Percentiles rank a stretch among this genome's conserved stretches.
phyloP scores from a whole-genome alignment of 257 asterid species.

The Solanum etuberosum region DNA sequence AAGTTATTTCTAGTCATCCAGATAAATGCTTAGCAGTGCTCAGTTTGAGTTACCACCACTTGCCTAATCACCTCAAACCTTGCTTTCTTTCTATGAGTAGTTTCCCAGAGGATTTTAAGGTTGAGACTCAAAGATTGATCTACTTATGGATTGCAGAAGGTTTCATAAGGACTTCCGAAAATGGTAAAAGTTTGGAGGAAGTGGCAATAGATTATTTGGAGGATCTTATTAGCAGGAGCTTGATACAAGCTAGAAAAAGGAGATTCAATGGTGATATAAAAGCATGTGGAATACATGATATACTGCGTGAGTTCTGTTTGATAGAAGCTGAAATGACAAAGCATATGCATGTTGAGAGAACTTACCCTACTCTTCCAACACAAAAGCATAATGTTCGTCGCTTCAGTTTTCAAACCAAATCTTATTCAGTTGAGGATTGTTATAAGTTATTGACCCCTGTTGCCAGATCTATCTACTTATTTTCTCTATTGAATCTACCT shows the following conservation, averaged over 20 bases:
- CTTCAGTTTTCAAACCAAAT: not conserved
- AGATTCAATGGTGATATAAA: not conserved
- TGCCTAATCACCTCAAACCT: not conserved
- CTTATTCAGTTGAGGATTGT: not conserved
- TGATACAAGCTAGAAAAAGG: not conserved
- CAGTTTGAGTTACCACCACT: not conserved
- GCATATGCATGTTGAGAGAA: not conserved
- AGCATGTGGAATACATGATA: not conserved
- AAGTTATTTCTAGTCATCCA: not conserved
- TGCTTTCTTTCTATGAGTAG: not conserved
- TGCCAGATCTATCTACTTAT: not conserved
- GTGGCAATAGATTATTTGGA: not conserved
- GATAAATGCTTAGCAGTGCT: not conserved
- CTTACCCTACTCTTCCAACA: not conserved
- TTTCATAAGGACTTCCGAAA: not conserved
- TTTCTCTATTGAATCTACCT: not conserved
- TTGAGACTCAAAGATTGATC: not conserved
- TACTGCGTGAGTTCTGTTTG: not conserved
- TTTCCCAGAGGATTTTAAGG: not conserved
- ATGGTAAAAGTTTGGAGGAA: too few relatives aligned
- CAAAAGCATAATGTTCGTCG: not conserved
- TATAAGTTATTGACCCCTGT: not conserved
- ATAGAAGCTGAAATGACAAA: too few relatives aligned
- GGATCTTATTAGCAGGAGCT: not conserved
- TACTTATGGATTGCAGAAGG: conserved; percentile 4